phyloP scores from a whole-genome alignment of 2,329 filamentous ascomycete species.

The Pseudocercospora crystallina region DNA sequence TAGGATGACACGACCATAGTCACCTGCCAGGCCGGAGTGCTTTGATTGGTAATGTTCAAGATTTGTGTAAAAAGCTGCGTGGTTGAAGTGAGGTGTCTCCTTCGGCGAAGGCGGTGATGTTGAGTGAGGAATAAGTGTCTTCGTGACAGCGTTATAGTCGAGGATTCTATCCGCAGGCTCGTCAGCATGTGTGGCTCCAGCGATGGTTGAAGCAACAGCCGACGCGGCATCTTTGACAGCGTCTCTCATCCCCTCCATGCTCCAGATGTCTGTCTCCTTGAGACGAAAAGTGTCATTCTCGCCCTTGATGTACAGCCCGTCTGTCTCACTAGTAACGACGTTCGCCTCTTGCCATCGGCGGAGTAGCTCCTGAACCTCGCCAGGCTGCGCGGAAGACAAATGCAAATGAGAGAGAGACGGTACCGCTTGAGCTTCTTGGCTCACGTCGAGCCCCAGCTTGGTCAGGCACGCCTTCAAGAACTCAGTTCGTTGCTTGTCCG shows the following conservation, averaged over 20 bases:
- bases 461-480: conserved; percentile 78
- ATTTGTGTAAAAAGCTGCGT: conserved; percentile 72
- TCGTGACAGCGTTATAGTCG: conserved; percentile 67
- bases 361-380: conserved; percentile 67
- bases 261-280: neutral
- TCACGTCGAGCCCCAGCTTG: conserved; percentile 80
- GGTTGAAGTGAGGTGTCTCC: conserved; percentile 83
- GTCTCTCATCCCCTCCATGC: conserved; percentile 17
- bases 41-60: conserved; percentile 63
- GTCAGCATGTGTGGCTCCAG: conserved; percentile 33
- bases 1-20: conserved; percentile 75
- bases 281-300: conserved; percentile 73
- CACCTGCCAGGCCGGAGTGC: conserved; percentile 51
- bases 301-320: conserved; percentile 72
- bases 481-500: conserved; percentile 67
- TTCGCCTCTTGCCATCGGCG: conserved; percentile 67
- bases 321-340: conserved; percentile 48
- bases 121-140: conserved; percentile 77
- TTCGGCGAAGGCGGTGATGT: conserved; percentile 65
- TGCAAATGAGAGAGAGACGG: conserved; percentile 81
- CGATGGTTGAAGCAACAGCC: conserved; percentile 8
- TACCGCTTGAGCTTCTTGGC: conserved; percentile 65
- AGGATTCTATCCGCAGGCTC: conserved; percentile 56
- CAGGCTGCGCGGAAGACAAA: conserved; percentile 67
- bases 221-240: conserved; percentile 21